phyloP scores from a whole-genome alignment of 129 eudicot species.

The Chrysanthemum seticuspe region DNA sequence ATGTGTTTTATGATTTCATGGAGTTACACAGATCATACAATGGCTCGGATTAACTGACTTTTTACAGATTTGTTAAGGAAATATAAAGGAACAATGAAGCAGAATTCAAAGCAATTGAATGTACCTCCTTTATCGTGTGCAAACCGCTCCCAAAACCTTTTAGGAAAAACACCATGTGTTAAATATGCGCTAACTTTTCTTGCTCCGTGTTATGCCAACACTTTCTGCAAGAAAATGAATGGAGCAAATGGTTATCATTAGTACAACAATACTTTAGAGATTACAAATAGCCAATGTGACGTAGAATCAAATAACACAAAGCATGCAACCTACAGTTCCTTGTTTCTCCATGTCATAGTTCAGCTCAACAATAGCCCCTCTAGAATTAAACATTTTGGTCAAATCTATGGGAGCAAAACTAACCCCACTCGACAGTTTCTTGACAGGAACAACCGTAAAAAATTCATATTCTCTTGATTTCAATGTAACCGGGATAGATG shows the following conservation, averaged over 20 bases:
- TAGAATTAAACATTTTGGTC: conserved; percentile 77
- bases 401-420: conserved; percentile 83
- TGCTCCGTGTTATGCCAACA: conserved; percentile 92
- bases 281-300: not conserved
- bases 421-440: conserved; percentile 44
- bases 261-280: not conserved
- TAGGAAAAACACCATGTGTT: conserved; percentile 96
- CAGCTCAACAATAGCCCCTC: conserved; percentile 66
- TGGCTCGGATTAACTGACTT: not conserved
- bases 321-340: too few relatives aligned
- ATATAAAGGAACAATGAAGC: not conserved
- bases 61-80: not conserved
- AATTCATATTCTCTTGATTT: conserved; percentile 73
- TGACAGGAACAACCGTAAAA: conserved; percentile 70
- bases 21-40: not conserved
- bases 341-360: conserved; percentile 41
- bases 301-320: too few relatives aligned
- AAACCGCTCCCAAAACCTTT: conserved; percentile 89
- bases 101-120: not conserved
- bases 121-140: conserved; percentile 74
- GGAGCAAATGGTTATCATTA: not conserved
- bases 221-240: conserved; percentile 44
- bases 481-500: conserved; percentile 64
- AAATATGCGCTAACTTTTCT: conserved; percentile 84
- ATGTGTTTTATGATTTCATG: not conserved